Percentiles rank a stretch among this genome's conserved stretches.
phyloP scores from a whole-genome alignment of 2,329 filamentous ascomycete genomes.

The Xylariaceae sp. region DNA sequence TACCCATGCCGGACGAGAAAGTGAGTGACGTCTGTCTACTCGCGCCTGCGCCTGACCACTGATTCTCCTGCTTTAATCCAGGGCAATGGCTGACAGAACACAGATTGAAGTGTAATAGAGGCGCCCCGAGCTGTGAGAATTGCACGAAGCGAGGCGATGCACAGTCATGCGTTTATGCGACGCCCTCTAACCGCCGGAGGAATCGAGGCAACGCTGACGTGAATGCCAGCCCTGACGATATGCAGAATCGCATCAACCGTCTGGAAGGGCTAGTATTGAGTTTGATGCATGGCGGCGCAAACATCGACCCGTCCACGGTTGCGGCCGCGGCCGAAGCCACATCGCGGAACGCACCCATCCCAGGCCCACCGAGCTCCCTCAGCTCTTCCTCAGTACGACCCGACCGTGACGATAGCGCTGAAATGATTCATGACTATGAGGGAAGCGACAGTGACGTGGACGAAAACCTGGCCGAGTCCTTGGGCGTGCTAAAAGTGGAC shows the following conservation, averaged over 20 bases:
- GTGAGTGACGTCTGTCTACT: slow-evolving; percentile 44
- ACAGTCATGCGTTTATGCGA: slow-evolving; percentile 77
- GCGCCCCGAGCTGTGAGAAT: slow-evolving; percentile 79
- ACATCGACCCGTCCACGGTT: slow-evolving; percentile 38
- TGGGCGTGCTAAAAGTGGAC: slow-evolving; percentile 80
- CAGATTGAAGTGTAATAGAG: slow-evolving; percentile 77
- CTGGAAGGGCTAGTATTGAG: slow-evolving; percentile 88
- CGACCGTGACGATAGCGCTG: slow-evolving; percentile 52
- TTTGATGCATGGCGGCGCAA: slow-evolving; percentile 80
- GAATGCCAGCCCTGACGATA: slow-evolving; percentile 72
- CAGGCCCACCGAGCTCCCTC: slow-evolving; percentile 37
- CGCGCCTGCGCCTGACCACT: slow-evolving; percentile 12
- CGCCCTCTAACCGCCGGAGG: slow-evolving; percentile 66
- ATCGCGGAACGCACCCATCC: slow-evolving; percentile 24
- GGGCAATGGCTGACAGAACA: slow-evolving; percentile 32
- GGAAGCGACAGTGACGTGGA: slow-evolving; percentile 66
- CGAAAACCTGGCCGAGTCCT: slow-evolving; percentile 61
- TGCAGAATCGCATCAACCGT: slow-evolving; percentile 97
- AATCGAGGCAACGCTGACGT: slow-evolving; percentile 52
- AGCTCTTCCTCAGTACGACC: slow-evolving; percentile 44
- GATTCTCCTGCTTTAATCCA: slow-evolving; percentile 17
- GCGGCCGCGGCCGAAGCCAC: slow-evolving; percentile 32
- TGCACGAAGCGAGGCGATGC: slow-evolving; percentile 83
- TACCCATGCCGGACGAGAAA: slow-evolving; percentile 88
- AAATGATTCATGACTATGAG: slow-evolving; percentile 46